phyloP scores from a whole-genome alignment of 768 basidiomycete genomes.

The Chiua virens region DNA sequence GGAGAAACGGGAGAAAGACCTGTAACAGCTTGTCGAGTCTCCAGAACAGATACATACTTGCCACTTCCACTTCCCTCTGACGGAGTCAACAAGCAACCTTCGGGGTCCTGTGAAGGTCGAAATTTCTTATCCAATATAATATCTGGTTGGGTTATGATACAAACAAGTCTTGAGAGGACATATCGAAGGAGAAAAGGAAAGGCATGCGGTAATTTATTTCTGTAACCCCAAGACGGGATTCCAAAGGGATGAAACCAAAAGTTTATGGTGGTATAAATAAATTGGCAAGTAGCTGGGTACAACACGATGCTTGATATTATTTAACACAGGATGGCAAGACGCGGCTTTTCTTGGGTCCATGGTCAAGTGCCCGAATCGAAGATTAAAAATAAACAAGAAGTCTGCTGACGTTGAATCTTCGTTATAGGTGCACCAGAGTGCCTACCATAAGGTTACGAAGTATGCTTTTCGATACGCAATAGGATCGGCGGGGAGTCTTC shows the following conservation, averaged over 20 bases:
- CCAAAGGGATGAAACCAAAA: slow-evolving; percentile 2
- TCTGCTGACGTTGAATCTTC: slow-evolving; percentile 2
- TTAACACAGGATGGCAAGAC: slow-evolving; percentile 18
- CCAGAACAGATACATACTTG: background rate
- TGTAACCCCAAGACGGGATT: slow-evolving; percentile 4
- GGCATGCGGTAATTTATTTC: slow-evolving; percentile 17
- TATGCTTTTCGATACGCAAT: slow-evolving; percentile 2
- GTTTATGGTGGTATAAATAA: slow-evolving; percentile 27
- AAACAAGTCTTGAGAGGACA: slow-evolving; percentile 18
- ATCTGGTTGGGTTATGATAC: slow-evolving; percentile 19
- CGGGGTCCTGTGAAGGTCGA: too few species aligned
- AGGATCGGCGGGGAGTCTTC: slow-evolving; percentile 7
- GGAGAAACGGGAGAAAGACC: background rate
- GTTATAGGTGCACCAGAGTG: background rate
- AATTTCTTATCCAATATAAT: background rate
- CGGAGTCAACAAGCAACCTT: background rate
- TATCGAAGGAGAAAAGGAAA: slow-evolving; percentile 13
- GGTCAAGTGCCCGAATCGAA: slow-evolving; percentile 7
- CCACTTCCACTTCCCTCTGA: background rate
- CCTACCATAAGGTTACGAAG: background rate
- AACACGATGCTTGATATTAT: slow-evolving; percentile 28
- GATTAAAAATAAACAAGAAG: slow-evolving; percentile 31
- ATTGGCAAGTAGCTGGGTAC: slow-evolving; percentile 19
- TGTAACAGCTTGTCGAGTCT: background rate
- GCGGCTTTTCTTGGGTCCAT: slow-evolving; percentile 23